These are phyloP conservation scores for Afroboletus lepidellus DNA, from an alignment of 1,284 basidiomycete species.

Conservation along the genomic window DNA sequence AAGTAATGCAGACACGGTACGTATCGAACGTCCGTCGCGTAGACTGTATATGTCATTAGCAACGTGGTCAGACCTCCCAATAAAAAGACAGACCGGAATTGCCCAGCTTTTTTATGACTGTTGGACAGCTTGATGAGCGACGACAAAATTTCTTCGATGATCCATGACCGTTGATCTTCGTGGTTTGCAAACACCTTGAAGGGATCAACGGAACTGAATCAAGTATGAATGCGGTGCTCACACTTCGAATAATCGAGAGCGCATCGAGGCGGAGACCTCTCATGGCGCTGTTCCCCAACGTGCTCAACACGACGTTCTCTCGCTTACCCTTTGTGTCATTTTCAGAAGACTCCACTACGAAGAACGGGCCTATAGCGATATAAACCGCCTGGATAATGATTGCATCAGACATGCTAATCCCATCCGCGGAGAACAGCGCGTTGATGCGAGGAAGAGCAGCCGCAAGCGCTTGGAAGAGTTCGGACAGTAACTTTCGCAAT, in stretches of 20 bases:
- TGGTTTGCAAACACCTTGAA: conserved; percentile 85
- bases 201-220: conserved; percentile 3
- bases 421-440: conserved; percentile 62
- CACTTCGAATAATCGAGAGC: conserved; percentile 78
- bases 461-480: conserved; percentile 67
- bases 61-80: not conserved
- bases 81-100: conserved; percentile 67
- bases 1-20: conserved; percentile 88
- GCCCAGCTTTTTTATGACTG: conserved; percentile 81
- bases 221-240: conserved; percentile 41
- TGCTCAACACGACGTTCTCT: conserved; percentile 55
- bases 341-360: conserved; percentile 69
- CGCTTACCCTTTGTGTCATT: conserved; percentile 52
- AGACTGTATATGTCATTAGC: conserved; percentile 43
- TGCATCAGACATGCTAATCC: conserved; percentile 78
- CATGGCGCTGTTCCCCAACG: conserved; percentile 73
- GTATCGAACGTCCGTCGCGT: conserved; percentile 81
- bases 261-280: conserved; percentile 80
- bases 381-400: conserved; percentile 91
- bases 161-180: conserved; percentile 89
- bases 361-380: conserved; percentile 90
- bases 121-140: conserved; percentile 90
- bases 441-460: conserved; percentile 70
- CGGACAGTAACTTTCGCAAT: conserved; percentile 55
- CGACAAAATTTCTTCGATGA: conserved; percentile 91